Percentiles rank a stretch among this genome's conserved stretches.
phyloP scores from a whole-genome alignment of 2,329 filamentous ascomycete species.

The Xylaria sp. region DNA sequence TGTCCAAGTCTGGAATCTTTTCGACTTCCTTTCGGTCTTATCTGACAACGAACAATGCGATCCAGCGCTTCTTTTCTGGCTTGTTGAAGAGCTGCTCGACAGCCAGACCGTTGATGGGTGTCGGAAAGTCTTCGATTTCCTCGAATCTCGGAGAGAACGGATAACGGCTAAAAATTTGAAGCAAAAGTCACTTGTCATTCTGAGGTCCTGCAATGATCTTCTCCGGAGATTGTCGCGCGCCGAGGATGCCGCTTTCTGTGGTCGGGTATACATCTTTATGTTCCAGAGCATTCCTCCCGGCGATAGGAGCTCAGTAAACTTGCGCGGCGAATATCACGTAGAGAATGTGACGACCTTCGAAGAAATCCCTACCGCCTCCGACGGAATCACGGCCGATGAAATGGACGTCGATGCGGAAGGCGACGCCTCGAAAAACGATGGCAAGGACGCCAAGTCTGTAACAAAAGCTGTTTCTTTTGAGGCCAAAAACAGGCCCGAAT shows the following conservation, averaged over 20 bases:
- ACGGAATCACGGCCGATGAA: slow-evolving; percentile 48
- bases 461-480: slow-evolving; percentile 53
- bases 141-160: slow-evolving; percentile 89
- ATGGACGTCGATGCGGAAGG: slow-evolving; percentile 71
- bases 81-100: slow-evolving; percentile 93
- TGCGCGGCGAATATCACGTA: slow-evolving; percentile 92
- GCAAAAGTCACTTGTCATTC: slow-evolving; percentile 84
- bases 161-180: slow-evolving; percentile 82
- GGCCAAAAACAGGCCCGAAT: slow-evolving; percentile 47
- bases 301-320: slow-evolving; percentile 96
- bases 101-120: slow-evolving; percentile 94
- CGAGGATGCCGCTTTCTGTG: slow-evolving; percentile 96
- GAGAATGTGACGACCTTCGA: slow-evolving; percentile 93
- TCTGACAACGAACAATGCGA: slow-evolving; percentile 82
- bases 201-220: slow-evolving; percentile 95
- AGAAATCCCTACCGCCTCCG: slow-evolving; percentile 50
- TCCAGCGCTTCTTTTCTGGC: slow-evolving; percentile 81
- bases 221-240: slow-evolving; percentile 92
- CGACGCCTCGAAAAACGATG: slow-evolving; percentile 43
- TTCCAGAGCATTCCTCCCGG: slow-evolving; percentile 97
- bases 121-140: slow-evolving; percentile 88
- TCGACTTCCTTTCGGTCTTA: slow-evolving; percentile 88
- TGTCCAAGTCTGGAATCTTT: slow-evolving; percentile 86
- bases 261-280: slow-evolving; percentile 96
- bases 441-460: slow-evolving; percentile 42